These are phyloP conservation scores for Clathrus columnatus DNA, from an alignment of 768 basidiomycete species.

Conservation along the genomic window DNA sequence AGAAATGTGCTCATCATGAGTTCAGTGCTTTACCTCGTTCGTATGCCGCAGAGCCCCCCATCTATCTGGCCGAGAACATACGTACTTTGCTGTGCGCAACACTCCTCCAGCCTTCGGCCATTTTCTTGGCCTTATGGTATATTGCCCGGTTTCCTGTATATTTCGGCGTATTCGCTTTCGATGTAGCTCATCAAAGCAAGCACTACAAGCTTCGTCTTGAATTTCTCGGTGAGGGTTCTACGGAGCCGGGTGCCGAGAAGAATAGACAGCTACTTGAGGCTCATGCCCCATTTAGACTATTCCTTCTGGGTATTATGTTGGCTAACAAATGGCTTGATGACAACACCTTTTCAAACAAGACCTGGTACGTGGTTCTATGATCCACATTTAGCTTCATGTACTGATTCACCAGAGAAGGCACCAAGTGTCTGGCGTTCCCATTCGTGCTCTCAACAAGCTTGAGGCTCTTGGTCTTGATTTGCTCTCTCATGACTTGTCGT, in stretches of 20 bases:
- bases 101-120: conserved; percentile 71
- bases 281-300: conserved; percentile 60
- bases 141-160: conserved; percentile 68
- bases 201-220: conserved; percentile 47
- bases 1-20: conserved; percentile 15
- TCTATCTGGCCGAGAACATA: conserved; percentile 48
- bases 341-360: conserved; percentile 85
- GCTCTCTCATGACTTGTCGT: conserved; percentile 61
- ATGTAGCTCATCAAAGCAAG: conserved; percentile 46
- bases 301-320: conserved; percentile 76
- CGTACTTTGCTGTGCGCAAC: conserved; percentile 73
- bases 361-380: conserved; percentile 46
- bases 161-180: conserved; percentile 44
- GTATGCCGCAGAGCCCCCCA: conserved; percentile 41
- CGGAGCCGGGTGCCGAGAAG: conserved; percentile 26
- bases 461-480: conserved; percentile 66
- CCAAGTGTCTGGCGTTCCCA: conserved; percentile 67
- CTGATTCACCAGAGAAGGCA: conserved; percentile 41
- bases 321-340: conserved; percentile 87
- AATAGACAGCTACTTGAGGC: conserved; percentile 43
- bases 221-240: conserved; percentile 40
- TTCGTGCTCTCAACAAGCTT: conserved; percentile 59
- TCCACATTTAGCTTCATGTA: not conserved
- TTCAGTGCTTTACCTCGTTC: conserved; percentile 27
- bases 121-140: conserved; percentile 75